Percentiles rank a stretch among this genome's conserved stretches.
Conservation (phyloP, 495 filamentous ascomycete genomes). For the Lepraria neglecta region DNA sequence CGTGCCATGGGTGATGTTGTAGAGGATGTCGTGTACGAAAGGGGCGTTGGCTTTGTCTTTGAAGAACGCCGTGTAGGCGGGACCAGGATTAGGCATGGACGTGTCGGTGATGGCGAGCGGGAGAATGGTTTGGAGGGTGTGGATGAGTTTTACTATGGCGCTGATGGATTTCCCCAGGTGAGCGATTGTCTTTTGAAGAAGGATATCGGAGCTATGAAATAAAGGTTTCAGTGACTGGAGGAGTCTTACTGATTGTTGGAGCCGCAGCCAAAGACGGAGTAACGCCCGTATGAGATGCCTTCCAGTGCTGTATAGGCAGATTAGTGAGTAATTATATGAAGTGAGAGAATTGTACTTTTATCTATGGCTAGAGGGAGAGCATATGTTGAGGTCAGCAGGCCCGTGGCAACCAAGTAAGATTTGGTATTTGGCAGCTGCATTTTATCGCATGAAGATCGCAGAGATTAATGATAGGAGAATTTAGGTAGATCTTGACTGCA, state of each 20-base stretch:
- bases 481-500: too few relatives aligned
- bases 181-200: neutral
- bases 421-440: too few relatives aligned
- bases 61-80: constrained; percentile 2
- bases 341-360: neutral
- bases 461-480: too few relatives aligned
- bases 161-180: neutral
- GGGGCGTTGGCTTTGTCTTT: constrained; percentile 5
- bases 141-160: neutral
- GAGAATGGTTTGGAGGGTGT: neutral
- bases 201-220: neutral
- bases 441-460: too few relatives aligned
- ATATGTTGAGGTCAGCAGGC: constrained; percentile 1
- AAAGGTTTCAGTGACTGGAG: neutral
- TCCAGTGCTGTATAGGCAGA: neutral
- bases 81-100: neutral
- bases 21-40: neutral
- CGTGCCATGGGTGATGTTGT: constrained; percentile 3
- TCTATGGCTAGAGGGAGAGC: neutral
- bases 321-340: neutral
- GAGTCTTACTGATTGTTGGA: neutral
- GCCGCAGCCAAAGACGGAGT: neutral
- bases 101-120: neutral
- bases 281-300: neutral
- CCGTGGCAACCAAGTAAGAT: too few relatives aligned